Percentiles rank a stretch among this genome's conserved stretches.
These are phyloP conservation scores for Petunia axillaris DNA, from an alignment of 257 asterid species.

Conservation along the genomic window DNA sequence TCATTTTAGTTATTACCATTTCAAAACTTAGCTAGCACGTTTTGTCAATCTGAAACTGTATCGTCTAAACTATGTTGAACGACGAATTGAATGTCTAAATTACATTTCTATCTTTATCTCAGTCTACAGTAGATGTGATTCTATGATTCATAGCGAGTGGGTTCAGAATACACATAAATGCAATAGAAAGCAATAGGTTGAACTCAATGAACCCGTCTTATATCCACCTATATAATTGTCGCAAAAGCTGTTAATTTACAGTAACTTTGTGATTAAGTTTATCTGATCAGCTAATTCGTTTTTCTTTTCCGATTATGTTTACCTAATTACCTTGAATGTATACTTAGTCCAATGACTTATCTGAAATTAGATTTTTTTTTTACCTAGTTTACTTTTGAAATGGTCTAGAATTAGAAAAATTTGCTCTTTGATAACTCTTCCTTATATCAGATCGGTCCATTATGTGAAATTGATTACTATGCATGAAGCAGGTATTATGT, in stretches of 20 bases:
- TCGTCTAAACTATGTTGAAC: not conserved
- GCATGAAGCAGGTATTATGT: not conserved
- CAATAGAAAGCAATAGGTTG: too few relatives aligned
- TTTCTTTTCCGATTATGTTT: too few relatives aligned
- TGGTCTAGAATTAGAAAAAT: not conserved
- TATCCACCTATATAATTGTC: too few relatives aligned
- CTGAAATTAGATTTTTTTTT: not conserved
- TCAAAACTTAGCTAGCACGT: conserved; percentile 4
- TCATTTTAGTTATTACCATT: not conserved
- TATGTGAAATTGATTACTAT: too few relatives aligned
- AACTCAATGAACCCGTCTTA: too few relatives aligned
- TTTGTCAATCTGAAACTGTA: not conserved
- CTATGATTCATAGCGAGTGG: too few relatives aligned
- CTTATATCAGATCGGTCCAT: not conserved
- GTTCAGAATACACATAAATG: not conserved
- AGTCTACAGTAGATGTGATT: not conserved
- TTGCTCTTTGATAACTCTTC: not conserved
- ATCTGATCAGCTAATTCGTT: too few relatives aligned
- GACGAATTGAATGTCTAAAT: too few relatives aligned
- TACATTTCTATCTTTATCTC: not conserved
- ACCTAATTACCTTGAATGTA: too few relatives aligned
- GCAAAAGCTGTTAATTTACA: too few relatives aligned
- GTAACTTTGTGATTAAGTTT: too few relatives aligned
- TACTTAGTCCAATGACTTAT: too few relatives aligned
- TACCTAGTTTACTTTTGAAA: not conserved